phyloP scores from a whole-genome alignment of 345 rosid genomes.

The Salix brachista region DNA sequence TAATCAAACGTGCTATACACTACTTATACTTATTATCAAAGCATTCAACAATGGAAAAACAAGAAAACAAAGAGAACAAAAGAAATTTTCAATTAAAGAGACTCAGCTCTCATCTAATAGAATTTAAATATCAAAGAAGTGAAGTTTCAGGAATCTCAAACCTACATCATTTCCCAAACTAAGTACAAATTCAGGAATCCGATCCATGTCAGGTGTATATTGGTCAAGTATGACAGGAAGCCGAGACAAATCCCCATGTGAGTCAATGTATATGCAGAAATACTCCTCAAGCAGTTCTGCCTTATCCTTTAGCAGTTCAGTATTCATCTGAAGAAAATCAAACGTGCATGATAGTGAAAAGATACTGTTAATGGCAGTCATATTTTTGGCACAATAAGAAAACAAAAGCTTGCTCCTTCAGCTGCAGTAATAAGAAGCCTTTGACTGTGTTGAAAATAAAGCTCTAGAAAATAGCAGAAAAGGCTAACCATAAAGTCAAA shows the following conservation, averaged over 20 bases:
- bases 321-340: conserved; percentile 58
- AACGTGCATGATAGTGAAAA: background rate
- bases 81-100: background rate
- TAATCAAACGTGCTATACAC: too few species aligned
- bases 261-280: conserved; percentile 62
- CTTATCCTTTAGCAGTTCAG: conserved; percentile 71
- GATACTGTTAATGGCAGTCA: background rate
- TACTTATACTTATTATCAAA: too few species aligned
- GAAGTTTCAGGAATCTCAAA: conserved; percentile 17
- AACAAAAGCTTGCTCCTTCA: background rate
- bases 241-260: conserved; percentile 65
- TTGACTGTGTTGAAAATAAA: background rate
- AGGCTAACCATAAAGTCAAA: too few species aligned
- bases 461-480: too few species aligned
- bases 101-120: background rate
- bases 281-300: conserved; percentile 81
- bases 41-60: background rate
- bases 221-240: conserved; percentile 95
- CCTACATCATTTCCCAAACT: conserved; percentile 94
- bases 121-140: background rate
- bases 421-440: too few species aligned
- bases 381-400: background rate
- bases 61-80: background rate
- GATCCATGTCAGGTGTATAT: conserved; percentile 92
- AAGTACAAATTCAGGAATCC: conserved; percentile 82